Evolutionary conservation across 2,329 filamentous ascomycete genomes (phyloP), one percentile per base, ranked within the genome.

Genomic region (Juglanconis oblonga): DNA sequence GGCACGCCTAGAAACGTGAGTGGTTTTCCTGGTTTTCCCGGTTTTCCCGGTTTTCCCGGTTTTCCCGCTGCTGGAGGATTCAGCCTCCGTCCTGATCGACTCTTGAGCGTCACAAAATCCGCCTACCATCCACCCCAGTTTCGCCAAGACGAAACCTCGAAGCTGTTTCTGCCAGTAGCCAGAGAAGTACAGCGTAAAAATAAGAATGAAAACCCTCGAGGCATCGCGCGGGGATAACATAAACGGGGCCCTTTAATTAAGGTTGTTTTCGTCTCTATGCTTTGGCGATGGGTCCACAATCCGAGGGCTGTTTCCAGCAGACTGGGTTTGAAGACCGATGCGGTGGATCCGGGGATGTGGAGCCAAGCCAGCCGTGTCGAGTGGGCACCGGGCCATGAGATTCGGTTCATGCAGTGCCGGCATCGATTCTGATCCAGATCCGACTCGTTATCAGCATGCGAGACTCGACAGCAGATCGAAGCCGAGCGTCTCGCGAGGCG

Each of bases 71-170:
- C 36, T 24, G 44, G 44, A 47, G 44, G 44, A 47, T 14, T 9
- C 44, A 47, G 44, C 44, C n/a, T 47, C 5, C 44, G 44, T 24
- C 9, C 17, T 47, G 44, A 47, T 47, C 44, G 44, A 17, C 44
- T 47, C 44, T 47, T 47, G 7, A 29, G 44, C 17, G 13, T 47
- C 17, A 47, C 44, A 47, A 14, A 47, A 17, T 8, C 44, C 8
- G 17, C 24, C 44, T 47, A 8, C 44, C 4, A 1, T 6, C 17
- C 24, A 24, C 32, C 33, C 52, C 11, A 38, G 58, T 60, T 60
- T 60, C 48, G 58, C 58, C 58, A 60, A 60, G 58, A 52, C 48
- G 58, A 57, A 56, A 45, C 58, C 53, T 38, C 14, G 52, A 42
- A 40, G 53, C 38, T 57, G 52, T 52, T 58, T 58, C 51, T 48